Evolutionary conservation across 163 green algal genomes (phyloP).

Genomic region (Scenedesmus sp.): DNA sequence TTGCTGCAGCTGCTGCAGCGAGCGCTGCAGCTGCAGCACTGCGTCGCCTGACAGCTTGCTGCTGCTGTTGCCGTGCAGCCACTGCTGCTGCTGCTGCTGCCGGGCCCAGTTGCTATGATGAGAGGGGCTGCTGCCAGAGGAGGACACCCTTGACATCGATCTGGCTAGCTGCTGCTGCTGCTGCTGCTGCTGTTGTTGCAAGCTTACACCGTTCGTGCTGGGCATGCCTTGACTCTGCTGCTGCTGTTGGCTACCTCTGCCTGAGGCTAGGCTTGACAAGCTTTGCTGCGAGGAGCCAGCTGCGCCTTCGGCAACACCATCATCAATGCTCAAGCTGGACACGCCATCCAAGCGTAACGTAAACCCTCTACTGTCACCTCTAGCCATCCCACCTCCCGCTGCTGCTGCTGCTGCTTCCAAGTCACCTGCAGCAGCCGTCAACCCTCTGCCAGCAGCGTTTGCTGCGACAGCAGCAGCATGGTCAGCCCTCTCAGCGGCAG

Average conservation of each 20-base stretch:
- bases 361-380: neutral
- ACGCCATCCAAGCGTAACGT: neutral
- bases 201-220: neutral
- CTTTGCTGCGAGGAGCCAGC: neutral
- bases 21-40: conserved; percentile 18
- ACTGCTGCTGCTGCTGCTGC: conserved; percentile 28
- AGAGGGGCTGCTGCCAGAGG: neutral
- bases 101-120: neutral
- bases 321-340: conserved; percentile 1
- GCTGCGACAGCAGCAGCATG: neutral
- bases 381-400: neutral
- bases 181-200: neutral
- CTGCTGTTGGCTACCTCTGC: neutral
- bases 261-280: neutral
- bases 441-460: neutral
- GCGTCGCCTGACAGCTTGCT: conserved; percentile 13
- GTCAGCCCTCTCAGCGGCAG: neutral
- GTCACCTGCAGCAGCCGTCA: neutral
- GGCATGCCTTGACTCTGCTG: neutral
- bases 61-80: neutral
- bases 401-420: conserved; percentile 21
- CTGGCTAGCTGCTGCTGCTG: neutral
- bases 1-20: conserved; percentile 28
- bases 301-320: neutral
- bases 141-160: neutral